A percentile compares a stretch with the other conserved stretches of the same genome.
Conservation (phyloP, 192 early-diverging fungal genomes). For the Gigaspora rosea region DNA sequence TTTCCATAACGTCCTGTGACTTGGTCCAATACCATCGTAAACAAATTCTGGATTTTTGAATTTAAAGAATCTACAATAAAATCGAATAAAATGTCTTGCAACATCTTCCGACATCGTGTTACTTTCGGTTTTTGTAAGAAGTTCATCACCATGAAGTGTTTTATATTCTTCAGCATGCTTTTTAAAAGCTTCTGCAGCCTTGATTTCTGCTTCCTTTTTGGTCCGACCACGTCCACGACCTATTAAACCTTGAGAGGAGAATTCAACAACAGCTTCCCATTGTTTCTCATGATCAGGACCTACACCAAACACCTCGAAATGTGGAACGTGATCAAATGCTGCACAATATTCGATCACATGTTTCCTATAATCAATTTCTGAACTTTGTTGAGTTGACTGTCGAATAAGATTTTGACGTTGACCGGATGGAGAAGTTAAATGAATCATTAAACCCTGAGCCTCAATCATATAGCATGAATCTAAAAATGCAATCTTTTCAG, state of each 20-base stretch:
- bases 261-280: constrained; percentile 28
- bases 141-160: constrained; percentile 35
- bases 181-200: constrained; percentile 44
- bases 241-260: constrained; percentile 36
- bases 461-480: constrained; percentile 43
- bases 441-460: constrained; percentile 37
- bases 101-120: constrained; percentile 36
- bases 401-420: constrained; percentile 35
- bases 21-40: constrained; percentile 39
- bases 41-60: constrained; percentile 42
- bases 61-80: constrained; percentile 39
- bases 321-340: constrained; percentile 27
- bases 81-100: constrained; percentile 47
- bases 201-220: constrained; percentile 39
- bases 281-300: constrained; percentile 1
- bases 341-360: constrained; percentile 29
- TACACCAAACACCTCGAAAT: neutral
- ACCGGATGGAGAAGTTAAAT: too few species aligned
- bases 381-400: neutral
- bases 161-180: constrained; percentile 39
- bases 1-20: constrained; percentile 42
- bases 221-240: constrained; percentile 40
- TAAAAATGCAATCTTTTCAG: constrained; percentile 43
- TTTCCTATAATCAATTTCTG: constrained; percentile 32
- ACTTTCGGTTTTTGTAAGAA: constrained; percentile 35